Percentiles rank a stretch among this genome's conserved stretches.
Conservation (phyloP, 2,329 filamentous ascomycete genomes). For the Allantophomopsis cytisporea region DNA sequence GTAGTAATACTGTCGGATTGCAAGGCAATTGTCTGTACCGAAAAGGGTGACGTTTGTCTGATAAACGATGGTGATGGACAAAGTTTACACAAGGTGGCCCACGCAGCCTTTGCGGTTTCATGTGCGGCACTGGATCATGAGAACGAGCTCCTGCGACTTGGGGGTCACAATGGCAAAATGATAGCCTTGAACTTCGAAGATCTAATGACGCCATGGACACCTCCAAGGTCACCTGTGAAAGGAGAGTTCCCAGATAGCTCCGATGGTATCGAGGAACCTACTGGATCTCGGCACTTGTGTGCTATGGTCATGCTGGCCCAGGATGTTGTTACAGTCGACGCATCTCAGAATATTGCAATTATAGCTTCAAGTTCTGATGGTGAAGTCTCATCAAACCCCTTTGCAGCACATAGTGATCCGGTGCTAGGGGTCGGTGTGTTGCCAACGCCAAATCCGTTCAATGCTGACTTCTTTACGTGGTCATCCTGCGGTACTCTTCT, state of each 20-base stretch:
- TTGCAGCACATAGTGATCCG: slow-evolving; percentile 48
- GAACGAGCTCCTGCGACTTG: slow-evolving; percentile 19
- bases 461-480: slow-evolving; percentile 79
- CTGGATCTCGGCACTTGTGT: slow-evolving; percentile 30
- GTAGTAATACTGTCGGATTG: slow-evolving; percentile 58
- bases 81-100: slow-evolving; percentile 52
- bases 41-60: slow-evolving; percentile 79
- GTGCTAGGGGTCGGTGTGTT: slow-evolving; percentile 65
- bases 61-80: slow-evolving; percentile 64
- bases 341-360: slow-evolving; percentile 61
- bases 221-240: slow-evolving; percentile 15
- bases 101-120: slow-evolving; percentile 45
- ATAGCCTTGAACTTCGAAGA: slow-evolving; percentile 35
- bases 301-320: slow-evolving; percentile 56
- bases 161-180: slow-evolving; percentile 24
- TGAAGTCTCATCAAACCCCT: slow-evolving; percentile 24
- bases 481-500: slow-evolving; percentile 67
- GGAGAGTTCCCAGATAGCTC: slow-evolving; percentile 2
- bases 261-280: background rate
- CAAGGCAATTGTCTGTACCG: slow-evolving; percentile 73
- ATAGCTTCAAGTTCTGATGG: slow-evolving; percentile 16
- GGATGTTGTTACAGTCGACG: slow-evolving; percentile 63
- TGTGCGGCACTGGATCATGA: slow-evolving; percentile 22
- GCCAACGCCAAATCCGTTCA: slow-evolving; percentile 39
- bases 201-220: slow-evolving; percentile 14